Evolutionary conservation across 202 grass and related monocot genomes (phyloP).

Genomic region (Bolboschoenoplectus hybrid): DNA sequence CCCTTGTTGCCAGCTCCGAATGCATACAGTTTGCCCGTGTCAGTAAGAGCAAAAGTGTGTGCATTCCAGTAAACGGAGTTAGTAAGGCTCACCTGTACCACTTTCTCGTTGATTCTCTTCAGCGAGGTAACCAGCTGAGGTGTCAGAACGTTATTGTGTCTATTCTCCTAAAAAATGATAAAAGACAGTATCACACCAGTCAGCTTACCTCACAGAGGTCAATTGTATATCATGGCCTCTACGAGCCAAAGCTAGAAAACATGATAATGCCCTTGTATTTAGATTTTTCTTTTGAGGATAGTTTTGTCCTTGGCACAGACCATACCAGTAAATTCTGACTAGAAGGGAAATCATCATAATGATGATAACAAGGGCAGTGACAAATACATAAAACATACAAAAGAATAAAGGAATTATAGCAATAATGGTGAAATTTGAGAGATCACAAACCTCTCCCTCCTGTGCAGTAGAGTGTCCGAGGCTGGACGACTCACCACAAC

Average conservation of each 20-base stretch:
- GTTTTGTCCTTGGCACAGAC: neutral
- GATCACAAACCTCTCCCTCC: constrained; percentile 59
- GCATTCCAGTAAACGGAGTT: constrained; percentile 95
- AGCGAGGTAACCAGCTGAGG: constrained; percentile 83
- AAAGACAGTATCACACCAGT: constrained; percentile 15
- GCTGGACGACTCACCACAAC: constrained; percentile 88
- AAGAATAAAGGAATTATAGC: neutral
- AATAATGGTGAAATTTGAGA: constrained; percentile 3
- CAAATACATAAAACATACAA: neutral
- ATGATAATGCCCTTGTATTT: neutral
- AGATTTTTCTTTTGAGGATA: neutral
- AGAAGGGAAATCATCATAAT: neutral
- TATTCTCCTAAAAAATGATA: constrained; percentile 57
- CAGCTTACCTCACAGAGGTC: neutral
- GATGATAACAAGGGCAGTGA: constrained; percentile 4
- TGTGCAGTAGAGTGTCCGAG: constrained; percentile 64
- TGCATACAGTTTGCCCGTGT: constrained; percentile 73
- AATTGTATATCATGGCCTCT: neutral
- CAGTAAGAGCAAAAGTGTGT: constrained; percentile 90
- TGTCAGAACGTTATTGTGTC: constrained; percentile 65
- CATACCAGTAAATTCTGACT: neutral
- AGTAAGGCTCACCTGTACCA: constrained; percentile 90
- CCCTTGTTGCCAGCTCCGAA: constrained; percentile 85
- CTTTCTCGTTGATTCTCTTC: constrained; percentile 71
- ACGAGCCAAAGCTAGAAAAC: neutral